Conservation (phyloP, 768 basidiomycete genomes). For the Pisolithus orientalis region DNA sequence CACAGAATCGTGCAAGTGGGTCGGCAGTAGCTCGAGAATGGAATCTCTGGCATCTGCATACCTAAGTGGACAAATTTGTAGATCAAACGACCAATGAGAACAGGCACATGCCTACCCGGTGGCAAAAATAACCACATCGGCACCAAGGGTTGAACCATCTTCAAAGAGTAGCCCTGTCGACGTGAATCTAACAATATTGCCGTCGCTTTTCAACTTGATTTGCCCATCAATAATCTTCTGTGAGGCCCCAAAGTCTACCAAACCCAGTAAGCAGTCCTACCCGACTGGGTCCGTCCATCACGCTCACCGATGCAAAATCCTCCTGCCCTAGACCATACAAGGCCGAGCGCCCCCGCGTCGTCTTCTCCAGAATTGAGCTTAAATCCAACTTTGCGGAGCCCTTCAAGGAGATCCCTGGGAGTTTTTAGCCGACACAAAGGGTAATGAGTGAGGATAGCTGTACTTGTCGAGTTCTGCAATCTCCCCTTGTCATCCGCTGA, state of each 20-base stretch:
- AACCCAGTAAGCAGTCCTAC: not conserved
- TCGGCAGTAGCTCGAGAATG: slow-evolving; percentile 16
- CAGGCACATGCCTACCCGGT: slow-evolving; percentile 32
- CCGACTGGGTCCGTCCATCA: not conserved
- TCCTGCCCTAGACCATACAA: slow-evolving; percentile 44
- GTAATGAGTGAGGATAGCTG: slow-evolving; percentile 5
- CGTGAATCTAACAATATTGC: slow-evolving; percentile 36
- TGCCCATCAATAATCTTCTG: slow-evolving; percentile 39
- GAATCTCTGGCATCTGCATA: slow-evolving; percentile 13
- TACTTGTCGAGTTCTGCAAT: slow-evolving; percentile 56
- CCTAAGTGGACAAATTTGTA: slow-evolving; percentile 4
- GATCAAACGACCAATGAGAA: not conserved
- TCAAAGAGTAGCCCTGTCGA: slow-evolving; percentile 34
- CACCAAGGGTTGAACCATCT: slow-evolving; percentile 36
- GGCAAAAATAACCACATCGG: slow-evolving; percentile 44
- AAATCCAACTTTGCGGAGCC: slow-evolving; percentile 53
- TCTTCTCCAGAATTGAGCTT: slow-evolving; percentile 44
- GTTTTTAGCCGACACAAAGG: not conserved
- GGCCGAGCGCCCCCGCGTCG: slow-evolving; percentile 43
- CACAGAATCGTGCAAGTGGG: slow-evolving; percentile 13
- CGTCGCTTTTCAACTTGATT: slow-evolving; percentile 42
- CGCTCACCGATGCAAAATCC: slow-evolving; percentile 62
- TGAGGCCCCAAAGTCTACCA: slow-evolving; percentile 34
- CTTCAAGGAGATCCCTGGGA: slow-evolving; percentile 46
- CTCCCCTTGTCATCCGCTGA: slow-evolving; percentile 30